Base-by-base conservation (phyloP, 2,329 filamentous ascomycete genomes). In the Purpureocillium takamizusanense region DNA sequence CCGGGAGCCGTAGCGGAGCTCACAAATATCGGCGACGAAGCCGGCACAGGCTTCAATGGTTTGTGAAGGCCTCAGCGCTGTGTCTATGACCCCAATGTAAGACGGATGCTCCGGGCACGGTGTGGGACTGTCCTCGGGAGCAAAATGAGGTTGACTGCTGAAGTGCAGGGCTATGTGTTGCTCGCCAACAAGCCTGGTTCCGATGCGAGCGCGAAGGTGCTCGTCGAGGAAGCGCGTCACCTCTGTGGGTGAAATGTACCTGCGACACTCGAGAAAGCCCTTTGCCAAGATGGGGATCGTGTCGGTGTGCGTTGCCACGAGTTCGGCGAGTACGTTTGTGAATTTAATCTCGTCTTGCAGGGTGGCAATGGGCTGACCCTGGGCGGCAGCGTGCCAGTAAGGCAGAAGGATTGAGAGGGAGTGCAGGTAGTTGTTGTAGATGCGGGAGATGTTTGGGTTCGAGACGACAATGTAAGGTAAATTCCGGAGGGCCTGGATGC, bases 391-490 rank as follows among this genome's bases (percentile, higher is more conserved):
- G 54, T 62, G 59, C 52, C 60, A 62, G 66, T 90, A 95, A 5
- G 90, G 89, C 4, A 97, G 75, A 13, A 98, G 72, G 1, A 88
- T 94, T 2, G 86, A 90, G 15, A 98, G 70, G 3, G 88, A 95
- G 62, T 95, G 89, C 33, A 94, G 72, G 61, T 98, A 98, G 63
- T 95, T 97, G 62, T 86, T 81, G 69, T 97, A 95, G 47, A 98
- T 98, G 52, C 83, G 82, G 18, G 83, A 85, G 50, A 98, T 88
- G 57, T 95, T 87, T 1, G 88, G 86, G 57, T 98, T 97, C n/a
- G 90, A 89, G 18, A 98, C 92, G 39, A 98, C 90, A 47, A 98
- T 97, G 62, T 90, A 98, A 0, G 92, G 92, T 8, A 98, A 77
- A 57, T 94, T 95, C 46, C 89, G 83, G 14, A 98, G 71, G 32